Base-by-base conservation (phyloP, 163 green algal genomes). In the Trebouxiophyceae sp. region DNA sequence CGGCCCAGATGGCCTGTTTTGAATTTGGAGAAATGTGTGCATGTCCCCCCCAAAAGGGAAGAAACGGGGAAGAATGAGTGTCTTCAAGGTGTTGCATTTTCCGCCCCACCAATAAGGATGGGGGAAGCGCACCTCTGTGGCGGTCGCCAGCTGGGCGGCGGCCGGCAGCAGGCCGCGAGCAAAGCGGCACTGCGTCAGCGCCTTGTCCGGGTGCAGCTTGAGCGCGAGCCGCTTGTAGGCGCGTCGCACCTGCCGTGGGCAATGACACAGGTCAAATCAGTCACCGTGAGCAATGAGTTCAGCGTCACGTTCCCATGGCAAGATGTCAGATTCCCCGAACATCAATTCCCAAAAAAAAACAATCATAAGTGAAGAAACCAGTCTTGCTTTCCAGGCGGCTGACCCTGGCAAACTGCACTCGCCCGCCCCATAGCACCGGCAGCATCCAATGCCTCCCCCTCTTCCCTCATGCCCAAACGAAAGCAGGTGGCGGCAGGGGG, bases 131-230 rank as follows among this genome's bases (percentile, higher is more conserved):
- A 50, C 39, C 12, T 50, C 39, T 50, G 39, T 12, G 39, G 39
- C 39, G 19, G 12, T 50, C 12, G 19, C 39, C 39, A 50, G 12
- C 12, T 16, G 12, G 12, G 19, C 39, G 12, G 39, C 39, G 12
- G 39, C 12, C 12, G 39, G 39, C 39, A 16, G 12, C 39, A 50
- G 39, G 39, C 12, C 39, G 12, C 12, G 19, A 16, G 12, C 19
- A 16, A 50, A 50, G 12, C 19, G 12, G 39, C 39, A 50, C 12
- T 50, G 12, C 12, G 39, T n/a, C 12, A 50, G 39, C 2, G 73
- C 62, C 28, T 77, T 77, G 47, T 84, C 77, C 5, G 77, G 77
- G 66, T 84, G 77, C 30, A 73, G 72, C 27, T 61, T 60, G 6
- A 84, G 62, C 39, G 77, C 77, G 23, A 81, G 62, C 58, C 68